These are phyloP conservation scores for Stachybotrys chlorohalonatus DNA, from an alignment of 2,329 filamentous ascomycete genomes.

Conservation along the genomic window DNA sequence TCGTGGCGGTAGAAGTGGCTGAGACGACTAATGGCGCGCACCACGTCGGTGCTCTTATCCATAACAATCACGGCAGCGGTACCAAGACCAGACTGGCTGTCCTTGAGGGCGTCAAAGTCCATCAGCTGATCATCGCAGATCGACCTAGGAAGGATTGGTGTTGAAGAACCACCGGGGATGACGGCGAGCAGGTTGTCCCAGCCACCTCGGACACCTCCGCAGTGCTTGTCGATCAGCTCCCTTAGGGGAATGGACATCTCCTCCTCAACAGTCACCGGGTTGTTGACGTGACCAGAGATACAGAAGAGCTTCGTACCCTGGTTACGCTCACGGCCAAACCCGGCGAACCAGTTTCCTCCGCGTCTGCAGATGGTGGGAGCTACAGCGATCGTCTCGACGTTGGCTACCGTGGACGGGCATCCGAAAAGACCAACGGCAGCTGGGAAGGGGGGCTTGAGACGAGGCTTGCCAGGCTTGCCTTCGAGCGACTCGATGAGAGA, in stretches of 20 bases:
- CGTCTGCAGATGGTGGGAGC: conserved; percentile 92
- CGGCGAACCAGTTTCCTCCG: conserved; percentile 85
- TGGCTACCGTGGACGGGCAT: conserved; percentile 95
- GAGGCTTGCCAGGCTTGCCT: conserved; percentile 97
- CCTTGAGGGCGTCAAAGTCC: conserved; percentile 98
- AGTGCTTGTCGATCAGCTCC: conserved; percentile 97
- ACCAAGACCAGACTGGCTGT: conserved; percentile 92
- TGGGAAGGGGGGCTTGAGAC: conserved; percentile 97
- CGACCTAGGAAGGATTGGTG: conserved; percentile 82
- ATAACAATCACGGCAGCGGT: conserved; percentile 98
- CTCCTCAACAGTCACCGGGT: conserved; percentile 95
- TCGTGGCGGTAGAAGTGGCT: conserved; percentile 98
- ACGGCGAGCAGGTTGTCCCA: conserved; percentile 97
- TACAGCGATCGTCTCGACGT: conserved; percentile 94
- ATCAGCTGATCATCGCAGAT: conserved; percentile 94
- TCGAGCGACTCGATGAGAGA: conserved; percentile 96
- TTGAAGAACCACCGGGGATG: conserved; percentile 94
- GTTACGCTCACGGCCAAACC: conserved; percentile 93
- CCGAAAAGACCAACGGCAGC: conserved; percentile 96
- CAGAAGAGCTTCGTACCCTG: conserved; percentile 96
- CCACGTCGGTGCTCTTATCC: conserved; percentile 95
- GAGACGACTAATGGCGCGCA: conserved; percentile 85
- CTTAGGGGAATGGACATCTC: conserved; percentile 97
- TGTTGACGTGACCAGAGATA: conserved; percentile 98
- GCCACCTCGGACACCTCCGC: conserved; percentile 88